phyloP scores from a whole-genome alignment of 805 yeast genomes.

The Wickerhamomyces strasburgensis region DNA sequence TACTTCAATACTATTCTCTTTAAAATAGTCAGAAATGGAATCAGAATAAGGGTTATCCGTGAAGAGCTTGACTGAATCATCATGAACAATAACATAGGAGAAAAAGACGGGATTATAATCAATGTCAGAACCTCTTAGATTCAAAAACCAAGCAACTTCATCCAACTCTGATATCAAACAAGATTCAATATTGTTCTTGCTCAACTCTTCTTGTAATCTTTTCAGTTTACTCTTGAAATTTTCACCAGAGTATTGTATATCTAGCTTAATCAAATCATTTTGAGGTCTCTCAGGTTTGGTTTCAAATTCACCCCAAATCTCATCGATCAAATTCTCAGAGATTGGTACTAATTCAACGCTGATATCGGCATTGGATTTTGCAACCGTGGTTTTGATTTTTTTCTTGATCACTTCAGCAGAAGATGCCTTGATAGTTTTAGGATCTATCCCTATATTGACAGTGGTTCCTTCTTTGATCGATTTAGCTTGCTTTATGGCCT shows the following conservation, averaged over 20 bases:
- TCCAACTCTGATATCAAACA: slow-evolving; percentile 69
- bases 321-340: slow-evolving; percentile 64
- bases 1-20: slow-evolving; percentile 41
- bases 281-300: slow-evolving; percentile 52
- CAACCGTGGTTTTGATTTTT: slow-evolving; percentile 25
- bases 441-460: slow-evolving; percentile 75
- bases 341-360: slow-evolving; percentile 46
- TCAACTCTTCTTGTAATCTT: slow-evolving; percentile 37
- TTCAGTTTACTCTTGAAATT: slow-evolving; percentile 50
- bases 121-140: slow-evolving; percentile 79
- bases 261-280: slow-evolving; percentile 46
- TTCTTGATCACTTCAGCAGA: slow-evolving; percentile 27
- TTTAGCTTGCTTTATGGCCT: slow-evolving; percentile 39
- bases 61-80: slow-evolving; percentile 44
- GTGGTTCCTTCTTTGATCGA: slow-evolving; percentile 36
- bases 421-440: slow-evolving; percentile 56
- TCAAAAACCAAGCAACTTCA: slow-evolving; percentile 88
- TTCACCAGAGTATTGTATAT: slow-evolving; percentile 60
- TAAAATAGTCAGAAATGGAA: slow-evolving; percentile 37
- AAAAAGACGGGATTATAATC: slow-evolving; percentile 85
- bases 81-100: slow-evolving; percentile 48
- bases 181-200: slow-evolving; percentile 32
- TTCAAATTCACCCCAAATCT: slow-evolving; percentile 68
- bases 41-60: slow-evolving; percentile 41
- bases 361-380: slow-evolving; percentile 25